Percentiles rank a stretch among this genome's conserved stretches.
These are phyloP conservation scores for Hyphopichia fennica DNA, from an alignment of 1,139 yeast genomes.

Conservation along the genomic window DNA sequence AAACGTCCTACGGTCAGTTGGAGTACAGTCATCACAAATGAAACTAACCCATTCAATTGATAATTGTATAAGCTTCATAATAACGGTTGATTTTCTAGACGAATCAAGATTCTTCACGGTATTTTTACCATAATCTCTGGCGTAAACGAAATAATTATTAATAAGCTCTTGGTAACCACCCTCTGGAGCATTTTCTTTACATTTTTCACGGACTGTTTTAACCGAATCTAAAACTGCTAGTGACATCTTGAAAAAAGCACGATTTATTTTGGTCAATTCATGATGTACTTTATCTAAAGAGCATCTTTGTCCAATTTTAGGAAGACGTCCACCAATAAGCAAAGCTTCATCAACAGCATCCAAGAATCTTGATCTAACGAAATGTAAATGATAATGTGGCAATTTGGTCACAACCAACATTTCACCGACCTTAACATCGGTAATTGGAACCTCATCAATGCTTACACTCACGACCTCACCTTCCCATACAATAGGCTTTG, in stretches of 20 bases:
- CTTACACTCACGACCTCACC: constrained; percentile 70
- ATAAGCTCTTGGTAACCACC: constrained; percentile 75
- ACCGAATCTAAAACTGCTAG: constrained; percentile 67
- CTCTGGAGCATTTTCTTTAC: constrained; percentile 37
- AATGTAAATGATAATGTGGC: constrained; percentile 38
- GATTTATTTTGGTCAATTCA: constrained; percentile 67
- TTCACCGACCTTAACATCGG: constrained; percentile 65
- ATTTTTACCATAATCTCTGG: constrained; percentile 80
- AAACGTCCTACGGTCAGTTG: constrained; percentile 87
- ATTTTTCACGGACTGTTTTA: constrained; percentile 49
- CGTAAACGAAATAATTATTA: constrained; percentile 74
- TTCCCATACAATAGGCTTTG: constrained; percentile 89
- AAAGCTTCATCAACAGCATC: constrained; percentile 57
- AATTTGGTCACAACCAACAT: constrained; percentile 61
- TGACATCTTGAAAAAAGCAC: constrained; percentile 68
- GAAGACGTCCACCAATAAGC: constrained; percentile 38
- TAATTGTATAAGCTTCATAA: constrained; percentile 70
- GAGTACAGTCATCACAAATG: constrained; percentile 91
- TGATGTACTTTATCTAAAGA: constrained; percentile 74
- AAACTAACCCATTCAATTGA: constrained; percentile 91
- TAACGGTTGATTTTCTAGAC: constrained; percentile 64
- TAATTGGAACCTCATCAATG: constrained; percentile 44
- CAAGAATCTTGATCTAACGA: constrained; percentile 43
- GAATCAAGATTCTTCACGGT: constrained; percentile 67
- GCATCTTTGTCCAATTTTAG: constrained; percentile 60